Base-by-base conservation (phyloP, 768 basidiomycete species). In the Naematelia encephala region DNA sequence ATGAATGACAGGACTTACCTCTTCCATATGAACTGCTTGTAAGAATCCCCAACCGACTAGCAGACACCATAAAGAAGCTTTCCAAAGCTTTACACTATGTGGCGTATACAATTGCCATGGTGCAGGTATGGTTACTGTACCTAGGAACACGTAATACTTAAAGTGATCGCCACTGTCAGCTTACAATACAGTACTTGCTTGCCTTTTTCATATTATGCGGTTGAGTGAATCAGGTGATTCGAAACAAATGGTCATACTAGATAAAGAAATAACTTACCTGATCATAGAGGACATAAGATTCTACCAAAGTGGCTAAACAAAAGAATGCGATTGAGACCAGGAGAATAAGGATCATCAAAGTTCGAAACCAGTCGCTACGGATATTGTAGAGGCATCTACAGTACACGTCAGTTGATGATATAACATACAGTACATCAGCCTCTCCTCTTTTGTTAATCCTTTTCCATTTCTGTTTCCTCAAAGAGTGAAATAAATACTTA, bases 11-110 rank as follows among this genome's bases (percentile, higher is more conserved):
- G n/a, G 34, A 56, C 59, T 19, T 13, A 71, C 66, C 64, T 71
- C 69, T 53, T 71, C 69, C 1, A 67, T 52, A 46, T 71, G 69
- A 4, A 64, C 58, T n/a, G 60, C 60, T 42, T 66, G 69, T 19
- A 71, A 45, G 39, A 63, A 62, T 1, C 54, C 54, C 69, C 69
- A 71, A 29, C 63, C 69, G 25, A 57, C 51, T 12, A 59, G 48
- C 48, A 68, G 55, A 30, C 68, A 39, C 34, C 63, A 68, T 13
- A 67, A 16, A 4, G 47, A 43, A 1, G 27, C 45, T 13, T 57
- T 34, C 54, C 53, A 68, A 1, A 60, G n/a, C 3, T 57, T 21
- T 43, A 62, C 61, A 42, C 59, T 45, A 14, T 51, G 5, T 23
- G 56, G 27, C 4, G 63, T 25, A 66, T 66, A 71, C 3, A 66